Base-by-base conservation (phyloP, 176 grass and related monocot genomes). In the Otatea glauca region DNA sequence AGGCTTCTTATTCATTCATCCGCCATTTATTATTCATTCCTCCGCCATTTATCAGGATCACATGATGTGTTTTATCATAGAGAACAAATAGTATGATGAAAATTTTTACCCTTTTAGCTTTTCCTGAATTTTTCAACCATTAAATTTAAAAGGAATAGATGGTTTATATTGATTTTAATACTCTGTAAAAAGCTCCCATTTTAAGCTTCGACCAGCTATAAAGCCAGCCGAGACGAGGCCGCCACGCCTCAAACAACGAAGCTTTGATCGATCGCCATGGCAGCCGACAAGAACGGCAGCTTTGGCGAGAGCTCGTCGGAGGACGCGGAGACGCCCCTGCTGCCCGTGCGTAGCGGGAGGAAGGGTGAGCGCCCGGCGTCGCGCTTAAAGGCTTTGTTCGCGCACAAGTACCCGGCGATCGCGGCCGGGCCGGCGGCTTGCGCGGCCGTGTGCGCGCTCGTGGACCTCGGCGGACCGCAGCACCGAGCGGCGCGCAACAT, bases 401-500 rank as follows among this genome's bases (percentile, higher is more conserved):
- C 88, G 37, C 80, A 77, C 68, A 86, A 70, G 74, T 94, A 90
- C 77, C 53, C 82, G 3, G 45, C 65, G 13, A 69, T 98, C 38
- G 70, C 78, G 49, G 89, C 85, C 5, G 96, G 96, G 3, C 96
- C 96, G 5, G 14, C 49, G 44, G 88, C 88, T 50, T 87, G 89
- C 76, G 71, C 58, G 77, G 73, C 88, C 6, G 83, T 94, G 50
- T 89, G 83, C 59, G 39, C 76, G 39, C 75, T 94, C 15, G 79
- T 86, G 0, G 87, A 96, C 55, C 87, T 93, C 75, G 78, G 80
- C 0, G 29, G 53, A 21, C 29, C 14, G 87, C 25, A 38, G 20
- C 85, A 70, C 68, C 45, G 51, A 27, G 65, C 78, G 20, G 88
- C 87, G 43, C 87, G 96, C 54, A 96, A 94, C 91, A 98, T 98